Evolutionary conservation across 148 eudicot genomes (phyloP), one percentile per base, ranked within the genome.

Genomic region (Gaultheria prostrata): DNA sequence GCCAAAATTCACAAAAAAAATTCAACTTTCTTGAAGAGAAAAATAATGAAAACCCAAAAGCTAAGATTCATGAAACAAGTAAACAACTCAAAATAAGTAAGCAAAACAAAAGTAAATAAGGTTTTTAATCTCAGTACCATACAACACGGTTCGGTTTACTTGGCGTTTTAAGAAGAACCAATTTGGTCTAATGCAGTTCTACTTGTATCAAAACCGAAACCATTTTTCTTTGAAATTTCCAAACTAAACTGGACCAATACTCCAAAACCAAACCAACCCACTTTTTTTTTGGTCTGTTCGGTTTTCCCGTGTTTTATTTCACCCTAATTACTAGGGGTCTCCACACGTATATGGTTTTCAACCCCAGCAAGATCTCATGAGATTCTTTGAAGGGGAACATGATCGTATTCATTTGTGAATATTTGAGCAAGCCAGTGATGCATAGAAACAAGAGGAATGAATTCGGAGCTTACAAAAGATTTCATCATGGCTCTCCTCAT

Each of bases 401-500:
- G 51, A 43, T 4, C 50, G 43, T 3, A 74, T 74, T 74, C 49
- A 5, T 35, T 74, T 67, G 35, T 12, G 18, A 67, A 15, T 13
- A 67, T 30, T 67, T 67, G 35, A 30, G 72, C 35, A 67, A 76
- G 1, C 10, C 79, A 57, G 10, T 14, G 48, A 48, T 18, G 77
- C 13, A 49, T 2, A 17, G 26, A 15, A 15, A 50, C 32, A 33
- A 8, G 9, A 70, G 26, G 73, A 14, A 56, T 56, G 49, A 21
- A 26, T 26, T n/a, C 51, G 49, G 83, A 74, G 4, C 95, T 88
- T 80, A 92, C 95, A 86, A 89, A 92, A 73, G 95, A 92, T 84
- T 92, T 92, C 39, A 82, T 87, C 95, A 92, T 92, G 75, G 95
- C 95, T 87, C 95, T 89, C 81, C 89, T 84, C 17, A 86, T 85